Conservation (phyloP, 768 basidiomycete genomes). For the Termitomyces eurrhizus region DNA sequence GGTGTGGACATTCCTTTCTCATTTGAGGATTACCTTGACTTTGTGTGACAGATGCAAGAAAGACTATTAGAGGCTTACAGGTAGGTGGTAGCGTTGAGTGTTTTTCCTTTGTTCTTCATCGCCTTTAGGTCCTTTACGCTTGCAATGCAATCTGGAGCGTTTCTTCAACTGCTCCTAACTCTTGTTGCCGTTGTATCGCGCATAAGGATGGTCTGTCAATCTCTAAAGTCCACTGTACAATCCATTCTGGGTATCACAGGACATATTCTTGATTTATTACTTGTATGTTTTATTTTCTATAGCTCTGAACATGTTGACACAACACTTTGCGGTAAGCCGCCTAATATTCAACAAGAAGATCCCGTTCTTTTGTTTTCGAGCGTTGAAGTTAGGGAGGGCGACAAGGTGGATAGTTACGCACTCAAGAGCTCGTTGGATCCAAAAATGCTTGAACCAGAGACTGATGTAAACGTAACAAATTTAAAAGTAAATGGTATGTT, state of each 20-base stretch:
- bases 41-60: conserved; percentile 15
- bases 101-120: neutral
- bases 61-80: conserved; percentile 39
- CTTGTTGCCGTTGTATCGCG: conserved; percentile 62
- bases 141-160: conserved; percentile 70
- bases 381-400: neutral
- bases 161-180: conserved; percentile 62
- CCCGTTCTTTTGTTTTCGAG: neutral
- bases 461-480: neutral
- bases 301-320: neutral
- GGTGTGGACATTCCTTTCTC: conserved; percentile 24
- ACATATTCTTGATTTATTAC: conserved; percentile 24
- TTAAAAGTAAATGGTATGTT: neutral
- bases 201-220: conserved; percentile 40
- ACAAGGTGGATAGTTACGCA: neutral
- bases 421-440: neutral
- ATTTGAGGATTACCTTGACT: neutral
- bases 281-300: conserved; percentile 4
- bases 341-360: neutral
- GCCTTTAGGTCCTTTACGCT: conserved; percentile 53
- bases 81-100: conserved; percentile 27
- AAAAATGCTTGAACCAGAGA: neutral
- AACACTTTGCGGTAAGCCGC: neutral
- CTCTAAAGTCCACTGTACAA: conserved; percentile 38
- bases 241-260: conserved; percentile 22